Conservation (phyloP, 1,284 basidiomycete species). For the Salmacisia buchloeana region DNA sequence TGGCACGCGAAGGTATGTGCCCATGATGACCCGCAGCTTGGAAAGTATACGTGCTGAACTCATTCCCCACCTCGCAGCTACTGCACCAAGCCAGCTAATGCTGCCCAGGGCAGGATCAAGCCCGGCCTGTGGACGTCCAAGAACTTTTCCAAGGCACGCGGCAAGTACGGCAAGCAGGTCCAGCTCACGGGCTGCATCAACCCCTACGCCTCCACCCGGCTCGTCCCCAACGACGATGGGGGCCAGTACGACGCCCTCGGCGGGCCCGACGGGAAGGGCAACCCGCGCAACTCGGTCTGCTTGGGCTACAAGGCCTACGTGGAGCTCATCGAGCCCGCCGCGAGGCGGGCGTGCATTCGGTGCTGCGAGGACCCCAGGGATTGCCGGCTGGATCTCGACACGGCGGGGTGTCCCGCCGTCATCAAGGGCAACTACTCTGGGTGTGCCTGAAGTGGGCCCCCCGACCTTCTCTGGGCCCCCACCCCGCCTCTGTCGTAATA, state of each 20-base stretch:
- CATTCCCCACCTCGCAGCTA: neutral
- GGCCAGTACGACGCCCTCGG: constrained; percentile 48
- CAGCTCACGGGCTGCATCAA: constrained; percentile 29
- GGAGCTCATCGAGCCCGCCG: constrained; percentile 40
- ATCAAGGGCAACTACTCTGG: constrained; percentile 22
- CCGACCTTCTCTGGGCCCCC: no score
- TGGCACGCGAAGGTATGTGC: constrained; percentile 15
- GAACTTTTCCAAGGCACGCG: neutral
- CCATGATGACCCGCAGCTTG: constrained; percentile 10
- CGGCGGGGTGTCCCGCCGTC: constrained; percentile 20
- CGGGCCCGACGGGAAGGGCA: constrained; percentile 40
- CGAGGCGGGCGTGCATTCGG: constrained; percentile 38
- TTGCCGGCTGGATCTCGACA: constrained; percentile 19
- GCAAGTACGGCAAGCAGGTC: constrained; percentile 10
- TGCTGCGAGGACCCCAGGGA: constrained; percentile 37
- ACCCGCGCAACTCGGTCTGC: constrained; percentile 37
- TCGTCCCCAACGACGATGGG: constrained; percentile 30
- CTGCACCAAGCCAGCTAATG: neutral
- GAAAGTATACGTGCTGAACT: neutral
- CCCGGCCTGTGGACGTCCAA: neutral
- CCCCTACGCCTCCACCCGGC: constrained; percentile 9
- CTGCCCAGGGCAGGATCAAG: neutral
- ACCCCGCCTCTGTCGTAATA: no score
- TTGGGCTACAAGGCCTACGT: constrained; percentile 41
- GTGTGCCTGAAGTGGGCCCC: constrained; percentile 1